phyloP scores from a whole-genome alignment of 2,329 filamentous ascomycete species.

The Pseudogymnoascus sp. region DNA sequence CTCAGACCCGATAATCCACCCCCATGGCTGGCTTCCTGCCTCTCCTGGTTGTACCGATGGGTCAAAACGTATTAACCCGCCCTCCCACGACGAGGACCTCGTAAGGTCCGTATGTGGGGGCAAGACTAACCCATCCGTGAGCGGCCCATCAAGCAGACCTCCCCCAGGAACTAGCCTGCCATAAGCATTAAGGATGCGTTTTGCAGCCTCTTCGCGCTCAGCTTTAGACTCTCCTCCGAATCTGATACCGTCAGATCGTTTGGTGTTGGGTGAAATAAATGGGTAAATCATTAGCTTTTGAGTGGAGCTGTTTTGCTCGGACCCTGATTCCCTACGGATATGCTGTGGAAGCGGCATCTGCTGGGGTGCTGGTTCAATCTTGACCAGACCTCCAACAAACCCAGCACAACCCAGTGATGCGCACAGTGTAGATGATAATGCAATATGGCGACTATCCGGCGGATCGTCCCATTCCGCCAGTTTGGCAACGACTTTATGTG shows the following conservation, averaged over 20 bases:
- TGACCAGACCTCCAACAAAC: constrained; percentile 78
- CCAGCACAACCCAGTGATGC: constrained; percentile 61
- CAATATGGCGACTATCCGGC: constrained; percentile 70
- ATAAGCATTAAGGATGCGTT: constrained; percentile 65
- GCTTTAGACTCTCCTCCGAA: constrained; percentile 84
- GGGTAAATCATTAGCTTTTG: constrained; percentile 70
- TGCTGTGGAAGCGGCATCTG: constrained; percentile 47
- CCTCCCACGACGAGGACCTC: constrained; percentile 60
- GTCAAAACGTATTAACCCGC: constrained; percentile 75
- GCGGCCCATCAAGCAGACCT: constrained; percentile 68
- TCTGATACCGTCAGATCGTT: constrained; percentile 58
- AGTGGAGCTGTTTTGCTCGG: constrained; percentile 43
- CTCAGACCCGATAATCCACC: constrained; percentile 75
- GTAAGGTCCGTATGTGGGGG: constrained; percentile 44
- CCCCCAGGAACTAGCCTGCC: constrained; percentile 45
- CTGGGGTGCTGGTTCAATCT: constrained; percentile 72
- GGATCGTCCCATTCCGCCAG: constrained; percentile 77
- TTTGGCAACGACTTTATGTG: constrained; percentile 66
- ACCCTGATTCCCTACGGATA: constrained; percentile 35
- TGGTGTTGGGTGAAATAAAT: constrained; percentile 53
- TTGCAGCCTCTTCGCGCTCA: constrained; percentile 68
- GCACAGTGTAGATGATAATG: constrained; percentile 71
- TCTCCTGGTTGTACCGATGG: constrained; percentile 40
- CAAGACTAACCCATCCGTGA: constrained; percentile 83
- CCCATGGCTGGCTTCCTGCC: constrained; percentile 39